Evolutionary conservation across 2,329 filamentous ascomycete genomes (phyloP).

Genomic region (Penicillium vulpinum): DNA sequence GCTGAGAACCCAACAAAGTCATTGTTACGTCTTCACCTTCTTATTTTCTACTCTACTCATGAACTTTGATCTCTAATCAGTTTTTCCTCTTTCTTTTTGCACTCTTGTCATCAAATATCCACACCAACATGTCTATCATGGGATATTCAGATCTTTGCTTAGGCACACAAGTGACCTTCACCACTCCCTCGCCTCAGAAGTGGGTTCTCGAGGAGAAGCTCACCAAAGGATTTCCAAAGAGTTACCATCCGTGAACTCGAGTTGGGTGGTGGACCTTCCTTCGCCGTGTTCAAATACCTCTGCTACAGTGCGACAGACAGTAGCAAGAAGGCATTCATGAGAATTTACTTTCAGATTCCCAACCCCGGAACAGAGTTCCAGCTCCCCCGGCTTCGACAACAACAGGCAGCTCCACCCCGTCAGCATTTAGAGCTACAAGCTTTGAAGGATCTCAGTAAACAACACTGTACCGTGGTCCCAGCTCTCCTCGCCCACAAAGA

Average conservation of each 20-base stretch:
- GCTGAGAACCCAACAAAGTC: not conserved
- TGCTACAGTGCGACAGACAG: not conserved
- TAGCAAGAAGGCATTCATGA: not conserved
- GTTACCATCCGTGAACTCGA: not conserved
- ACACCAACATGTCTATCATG: not conserved
- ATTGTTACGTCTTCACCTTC: not conserved
- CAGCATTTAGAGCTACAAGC: not conserved
- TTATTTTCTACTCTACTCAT: not conserved
- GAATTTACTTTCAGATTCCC: not conserved
- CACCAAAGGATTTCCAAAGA: not conserved
- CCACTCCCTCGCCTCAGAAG: not conserved
- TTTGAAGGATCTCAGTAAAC: not conserved
- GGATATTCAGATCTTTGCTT: not conserved
- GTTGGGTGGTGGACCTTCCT: not conserved
- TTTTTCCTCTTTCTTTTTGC: not conserved
- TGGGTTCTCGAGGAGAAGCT: slow-evolving; percentile 2
- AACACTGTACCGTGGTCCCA: not conserved
- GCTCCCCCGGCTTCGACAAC: not conserved
- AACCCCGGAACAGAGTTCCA: not conserved
- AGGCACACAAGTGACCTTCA: not conserved
- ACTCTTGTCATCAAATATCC: not conserved
- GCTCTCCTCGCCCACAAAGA: not conserved
- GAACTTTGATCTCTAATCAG: not conserved
- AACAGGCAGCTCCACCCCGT: not conserved
- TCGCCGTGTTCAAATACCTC: not conserved